Conservation (phyloP, 2,329 filamentous ascomycete genomes). For the Nemania serpens region DNA sequence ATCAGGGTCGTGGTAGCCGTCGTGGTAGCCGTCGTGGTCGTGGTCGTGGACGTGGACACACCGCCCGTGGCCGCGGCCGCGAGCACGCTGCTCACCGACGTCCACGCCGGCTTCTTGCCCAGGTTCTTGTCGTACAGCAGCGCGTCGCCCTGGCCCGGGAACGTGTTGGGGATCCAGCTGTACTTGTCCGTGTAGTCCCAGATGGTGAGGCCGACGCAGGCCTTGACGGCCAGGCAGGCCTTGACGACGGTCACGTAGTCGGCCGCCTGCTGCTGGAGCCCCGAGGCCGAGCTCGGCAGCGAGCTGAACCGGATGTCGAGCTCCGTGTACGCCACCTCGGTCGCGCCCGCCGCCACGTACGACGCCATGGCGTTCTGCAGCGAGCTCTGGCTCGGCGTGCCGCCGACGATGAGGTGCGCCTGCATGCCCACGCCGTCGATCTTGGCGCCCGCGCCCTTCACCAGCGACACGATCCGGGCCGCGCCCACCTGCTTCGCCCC, state of each 20-base stretch:
- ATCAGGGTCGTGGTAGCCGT: conserved; percentile 9
- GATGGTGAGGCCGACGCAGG: conserved; percentile 50
- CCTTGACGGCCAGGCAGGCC: conserved; percentile 43
- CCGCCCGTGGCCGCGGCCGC: conserved; percentile 38
- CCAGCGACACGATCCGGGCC: conserved; percentile 50
- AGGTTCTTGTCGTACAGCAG: conserved; percentile 45
- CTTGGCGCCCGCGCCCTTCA: conserved; percentile 55
- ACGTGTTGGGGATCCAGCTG: conserved; percentile 47
- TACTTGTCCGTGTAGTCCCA: conserved; percentile 51
- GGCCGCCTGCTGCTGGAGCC: conserved; percentile 51
- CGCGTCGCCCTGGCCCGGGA: conserved; percentile 46
- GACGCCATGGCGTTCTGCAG: conserved; percentile 52
- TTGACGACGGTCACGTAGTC: conserved; percentile 49
- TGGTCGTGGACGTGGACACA: conserved; percentile 13
- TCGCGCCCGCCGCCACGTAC: conserved; percentile 55
- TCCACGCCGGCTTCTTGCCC: conserved; percentile 47
- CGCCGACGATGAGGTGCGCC: conserved; percentile 62
- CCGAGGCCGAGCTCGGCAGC: conserved; percentile 50
- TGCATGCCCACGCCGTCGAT: conserved; percentile 69
- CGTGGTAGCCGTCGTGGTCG: conserved; percentile 10
- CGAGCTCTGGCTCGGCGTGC: conserved; percentile 51
- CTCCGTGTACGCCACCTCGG: conserved; percentile 65
- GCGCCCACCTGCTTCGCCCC: conserved; percentile 52
- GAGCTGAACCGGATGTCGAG: conserved; percentile 59
- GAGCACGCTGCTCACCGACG: conserved; percentile 44